Base-by-base conservation (phyloP, 306 rosid species). In the Aeschynomene evenia region DNA sequence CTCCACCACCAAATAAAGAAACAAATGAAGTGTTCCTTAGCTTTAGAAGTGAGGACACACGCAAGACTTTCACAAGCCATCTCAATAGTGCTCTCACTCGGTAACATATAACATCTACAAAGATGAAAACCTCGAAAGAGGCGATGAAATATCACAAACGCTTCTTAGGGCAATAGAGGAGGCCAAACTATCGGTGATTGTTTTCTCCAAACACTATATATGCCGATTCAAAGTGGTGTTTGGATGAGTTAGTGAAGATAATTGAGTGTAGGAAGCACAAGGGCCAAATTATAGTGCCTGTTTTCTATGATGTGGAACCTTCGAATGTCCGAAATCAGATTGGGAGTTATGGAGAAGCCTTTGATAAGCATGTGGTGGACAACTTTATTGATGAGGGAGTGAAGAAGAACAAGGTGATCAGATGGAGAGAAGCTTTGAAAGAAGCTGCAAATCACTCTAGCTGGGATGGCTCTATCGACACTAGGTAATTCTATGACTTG, bases 1-100 rank as follows among this genome's bases (percentile, higher is more conserved):
- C 31, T 28, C 31, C 31, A 3, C 31, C 31, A 28, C 6, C 5
- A 28, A 4, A 28, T 2, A 28, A 45, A 75, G 51, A 68, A 61
- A 52, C 42, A 4, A 76, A 77, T 7, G 85, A 81, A 11, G 79
- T 81, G 18, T 72, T 76, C 63, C 54, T 81, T 2, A 59, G 81
- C 40, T 81, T 72, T 15, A 76, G 76, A 43, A 37, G 76, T 15
- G 81, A 81, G 31, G 81, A 81, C 53, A 72, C 81, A 0, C 59
- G 73, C n/a, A 66, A 65, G 1, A 63, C 48, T 0, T 67, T 81
- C 72, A 76, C 79, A 26, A 72, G 85, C 76, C 85, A 81, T 81
- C 76, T 81, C 7, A 24, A 60, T 31, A 75, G 39, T 61, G 79
- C 85, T 36, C 28, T 81, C 11, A n/a, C 14, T 15, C 72, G 85